Percentiles rank a stretch among this genome's conserved stretches.
Conservation (phyloP, 768 basidiomycete genomes). For the Rhodotorula diobovata region DNA sequence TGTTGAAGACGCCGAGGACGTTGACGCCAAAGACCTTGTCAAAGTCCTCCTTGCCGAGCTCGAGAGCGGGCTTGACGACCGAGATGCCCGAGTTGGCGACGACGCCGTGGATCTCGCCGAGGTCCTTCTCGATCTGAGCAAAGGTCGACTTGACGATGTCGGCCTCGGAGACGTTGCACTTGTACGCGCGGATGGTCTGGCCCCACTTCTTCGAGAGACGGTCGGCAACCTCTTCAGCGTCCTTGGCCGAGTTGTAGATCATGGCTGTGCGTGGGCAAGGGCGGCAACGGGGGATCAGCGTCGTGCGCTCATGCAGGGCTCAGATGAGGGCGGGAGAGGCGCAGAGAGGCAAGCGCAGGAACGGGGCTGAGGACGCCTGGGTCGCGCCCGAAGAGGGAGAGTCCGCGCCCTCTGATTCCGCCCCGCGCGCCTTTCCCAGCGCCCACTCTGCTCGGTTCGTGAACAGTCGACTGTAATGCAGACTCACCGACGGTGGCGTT, state of each 20-base stretch:
- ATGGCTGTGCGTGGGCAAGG: constrained; percentile 49
- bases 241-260: constrained; percentile 52
- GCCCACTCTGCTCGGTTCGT: too few relatives aligned
- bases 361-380: too few relatives aligned
- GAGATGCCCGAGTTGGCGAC: constrained; percentile 56
- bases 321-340: too few relatives aligned
- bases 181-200: constrained; percentile 55
- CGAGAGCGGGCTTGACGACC: constrained; percentile 60
- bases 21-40: constrained; percentile 57
- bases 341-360: too few relatives aligned
- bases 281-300: not conserved
- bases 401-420: too few relatives aligned
- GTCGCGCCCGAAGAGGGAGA: too few relatives aligned
- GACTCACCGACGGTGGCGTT: constrained; percentile 53
- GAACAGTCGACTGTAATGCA: not conserved
- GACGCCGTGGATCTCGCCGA: constrained; percentile 55
- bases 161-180: constrained; percentile 59
- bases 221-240: constrained; percentile 47
- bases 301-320: too few relatives aligned
- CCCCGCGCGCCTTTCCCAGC: too few relatives aligned
- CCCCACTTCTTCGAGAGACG: constrained; percentile 54
- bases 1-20: constrained; percentile 65
- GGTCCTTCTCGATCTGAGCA: constrained; percentile 54
- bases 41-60: constrained; percentile 59
- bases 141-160: constrained; percentile 51